Evolutionary conservation across 805 yeast genomes (phyloP), one percentile per base, ranked within the genome.

Genomic region (Suhomyces kilbournensis): DNA sequence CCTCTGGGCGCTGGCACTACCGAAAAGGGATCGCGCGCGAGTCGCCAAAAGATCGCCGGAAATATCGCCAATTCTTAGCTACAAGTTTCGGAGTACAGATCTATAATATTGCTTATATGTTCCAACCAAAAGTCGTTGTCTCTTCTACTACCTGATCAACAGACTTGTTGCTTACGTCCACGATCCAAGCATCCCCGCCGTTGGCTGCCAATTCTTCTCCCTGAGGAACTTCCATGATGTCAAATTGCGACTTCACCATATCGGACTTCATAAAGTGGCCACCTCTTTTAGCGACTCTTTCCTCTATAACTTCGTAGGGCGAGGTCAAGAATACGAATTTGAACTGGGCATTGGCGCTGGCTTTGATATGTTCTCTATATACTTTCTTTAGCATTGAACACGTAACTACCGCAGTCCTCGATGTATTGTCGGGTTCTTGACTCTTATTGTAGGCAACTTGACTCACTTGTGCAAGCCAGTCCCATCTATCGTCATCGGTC

Each of bases 401-500:
- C 3, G 96, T 81, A 1, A 87, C 87, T 5, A 94, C 79, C 2
- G 81, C 71, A 3, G 64, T 57, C 3, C 63, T 52, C 14, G 66
- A 52, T 38, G 60, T 38, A 54, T 63, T 58, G 4, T 46, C 43
- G 4, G 60, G 46, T 2, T 64, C 64, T 7, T 38, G 19, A 3
- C 85, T 76, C n/a, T 67, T 60, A 0, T 59, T 56, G 2, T 81
- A 70, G 1, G 84, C 70, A 4, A 57, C 56, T 5, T 60, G 55
- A 3, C 85, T 71, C 10, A 94, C 69, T 38, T 66, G 65, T 38
- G 74, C 68, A 17, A 94, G 77, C 99, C 99, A 94, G 1, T 80
- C 92, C 92, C 93, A 88, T 54, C 99, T 74, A 68, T 94, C 99
- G 1, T 85, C 94, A 64, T 94, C 99, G 0, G 85, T 81, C 53